Evolutionary conservation across 768 basidiomycete genomes (phyloP).

Genomic region (Russula earlei): DNA sequence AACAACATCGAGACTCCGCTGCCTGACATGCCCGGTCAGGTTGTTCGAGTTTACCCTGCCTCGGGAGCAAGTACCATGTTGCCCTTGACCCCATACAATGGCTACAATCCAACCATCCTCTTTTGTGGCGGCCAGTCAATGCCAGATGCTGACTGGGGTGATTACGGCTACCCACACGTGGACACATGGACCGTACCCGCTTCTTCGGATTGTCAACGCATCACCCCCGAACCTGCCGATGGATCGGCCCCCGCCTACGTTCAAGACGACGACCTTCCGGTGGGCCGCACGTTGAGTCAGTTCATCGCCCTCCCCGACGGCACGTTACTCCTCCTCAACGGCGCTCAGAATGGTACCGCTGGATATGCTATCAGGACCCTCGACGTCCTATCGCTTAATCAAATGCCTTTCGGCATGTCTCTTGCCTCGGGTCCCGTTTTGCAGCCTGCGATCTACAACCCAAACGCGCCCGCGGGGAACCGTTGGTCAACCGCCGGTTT

Average conservation of each 20-base stretch:
- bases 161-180: neutral
- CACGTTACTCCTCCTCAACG: slow-evolving; percentile 1
- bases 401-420: slow-evolving; percentile 1
- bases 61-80: slow-evolving; percentile 6
- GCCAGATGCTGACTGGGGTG: neutral
- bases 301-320: slow-evolving; percentile 3
- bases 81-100: neutral
- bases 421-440: neutral
- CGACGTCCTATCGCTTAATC: neutral
- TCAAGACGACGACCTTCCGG: neutral
- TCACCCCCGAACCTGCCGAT: slow-evolving; percentile 5
- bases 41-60: slow-evolving; percentile 6
- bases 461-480: neutral
- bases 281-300: neutral
- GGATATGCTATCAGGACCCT: neutral
- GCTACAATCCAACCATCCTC: neutral
- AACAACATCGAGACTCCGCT: neutral
- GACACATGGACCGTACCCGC: neutral
- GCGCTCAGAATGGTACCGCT: neutral
- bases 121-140: neutral
- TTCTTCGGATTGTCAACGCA: neutral
- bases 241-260: neutral
- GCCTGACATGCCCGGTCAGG: slow-evolving; percentile 4
- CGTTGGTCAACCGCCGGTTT: neutral
- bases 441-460: neutral